Evolutionary conservation across 192 early-diverging fungal species (phyloP).

Genomic region (Lobosporangium transversale): DNA sequence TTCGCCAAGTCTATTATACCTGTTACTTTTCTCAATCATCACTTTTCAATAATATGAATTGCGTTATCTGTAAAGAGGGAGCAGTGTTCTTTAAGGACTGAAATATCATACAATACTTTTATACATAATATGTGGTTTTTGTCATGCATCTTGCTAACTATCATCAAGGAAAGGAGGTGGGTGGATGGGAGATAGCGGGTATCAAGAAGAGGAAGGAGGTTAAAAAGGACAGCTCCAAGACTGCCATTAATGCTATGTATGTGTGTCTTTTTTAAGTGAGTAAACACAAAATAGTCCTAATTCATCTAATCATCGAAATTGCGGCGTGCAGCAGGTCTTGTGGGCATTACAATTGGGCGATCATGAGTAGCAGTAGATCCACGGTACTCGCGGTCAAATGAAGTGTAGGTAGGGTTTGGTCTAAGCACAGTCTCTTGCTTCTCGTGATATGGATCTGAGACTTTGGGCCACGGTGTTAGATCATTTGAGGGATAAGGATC

Average conservation of each 20-base stretch:
- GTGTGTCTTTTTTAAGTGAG: too few species aligned
- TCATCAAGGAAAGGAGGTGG: not conserved
- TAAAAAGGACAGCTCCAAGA: too few species aligned
- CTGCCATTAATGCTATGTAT: too few species aligned
- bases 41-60: too few species aligned
- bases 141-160: not conserved
- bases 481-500: slow-evolving; percentile 8
- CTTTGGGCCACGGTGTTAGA: not conserved
- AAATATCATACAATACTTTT: slow-evolving; percentile 15
- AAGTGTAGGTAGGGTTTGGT: not conserved
- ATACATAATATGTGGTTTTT: slow-evolving; percentile 5
- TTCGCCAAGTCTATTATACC: not conserved
- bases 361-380: slow-evolving; percentile 8
- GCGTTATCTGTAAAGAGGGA: too few species aligned
- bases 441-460: not conserved
- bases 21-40: not conserved
- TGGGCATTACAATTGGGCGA: slow-evolving; percentile 3
- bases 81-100: not conserved
- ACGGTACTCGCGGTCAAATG: not conserved
- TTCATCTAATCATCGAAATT: not conserved
- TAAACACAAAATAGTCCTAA: too few species aligned
- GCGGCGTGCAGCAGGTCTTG: slow-evolving; percentile 9
- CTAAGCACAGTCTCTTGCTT: not conserved
- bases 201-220: too few species aligned
- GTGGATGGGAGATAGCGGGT: not conserved